Percentiles rank a stretch among this genome's conserved stretches.
Evolutionary conservation across 2,329 filamentous ascomycete genomes (phyloP).

Genomic region (Phialocephala subalpina): DNA sequence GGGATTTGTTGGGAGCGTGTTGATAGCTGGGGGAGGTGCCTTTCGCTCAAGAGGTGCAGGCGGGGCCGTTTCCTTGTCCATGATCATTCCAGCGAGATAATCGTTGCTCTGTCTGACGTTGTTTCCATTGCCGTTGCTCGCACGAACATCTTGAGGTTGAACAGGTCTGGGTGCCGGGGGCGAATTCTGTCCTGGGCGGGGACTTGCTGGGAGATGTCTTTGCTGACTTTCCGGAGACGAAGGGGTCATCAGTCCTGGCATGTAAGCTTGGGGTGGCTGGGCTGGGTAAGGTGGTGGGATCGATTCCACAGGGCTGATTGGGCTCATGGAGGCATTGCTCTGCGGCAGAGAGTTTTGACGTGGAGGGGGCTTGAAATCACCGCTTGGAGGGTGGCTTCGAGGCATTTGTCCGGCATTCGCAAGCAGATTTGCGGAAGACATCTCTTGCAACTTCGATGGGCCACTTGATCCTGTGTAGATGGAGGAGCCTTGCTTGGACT

Average conservation of each 20-base stretch:
- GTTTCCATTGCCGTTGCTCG: slow-evolving; percentile 21
- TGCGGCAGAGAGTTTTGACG: slow-evolving; percentile 57
- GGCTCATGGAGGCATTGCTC: slow-evolving; percentile 48
- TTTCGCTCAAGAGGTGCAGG: slow-evolving; percentile 19
- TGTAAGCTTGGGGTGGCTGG: slow-evolving; percentile 35
- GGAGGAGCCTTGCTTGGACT: slow-evolving; percentile 53
- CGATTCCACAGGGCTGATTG: slow-evolving; percentile 47
- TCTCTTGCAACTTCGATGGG: slow-evolving; percentile 38
- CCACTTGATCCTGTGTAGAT: slow-evolving; percentile 53
- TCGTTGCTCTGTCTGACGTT: slow-evolving; percentile 41
- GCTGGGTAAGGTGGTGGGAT: slow-evolving; percentile 41
- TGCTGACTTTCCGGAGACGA: slow-evolving; percentile 23
- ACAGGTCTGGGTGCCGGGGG: neutral
- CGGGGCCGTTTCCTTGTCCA: slow-evolving; percentile 21
- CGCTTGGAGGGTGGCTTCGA: slow-evolving; percentile 33
- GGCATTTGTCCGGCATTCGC: slow-evolving; percentile 39
- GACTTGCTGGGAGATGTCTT: slow-evolving; percentile 34
- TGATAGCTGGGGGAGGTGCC: slow-evolving; percentile 38
- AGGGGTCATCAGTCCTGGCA: slow-evolving; percentile 24
- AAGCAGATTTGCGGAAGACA: slow-evolving; percentile 36
- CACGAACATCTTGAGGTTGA: slow-evolving; percentile 26
- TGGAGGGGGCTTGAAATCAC: slow-evolving; percentile 42
- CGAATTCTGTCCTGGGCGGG: slow-evolving; percentile 19
- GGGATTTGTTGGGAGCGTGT: slow-evolving; percentile 42
- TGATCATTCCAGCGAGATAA: slow-evolving; percentile 41